Evolutionary conservation across 2,329 filamentous ascomycete species (phyloP).

Genomic region (Cytospora piceicola): DNA sequence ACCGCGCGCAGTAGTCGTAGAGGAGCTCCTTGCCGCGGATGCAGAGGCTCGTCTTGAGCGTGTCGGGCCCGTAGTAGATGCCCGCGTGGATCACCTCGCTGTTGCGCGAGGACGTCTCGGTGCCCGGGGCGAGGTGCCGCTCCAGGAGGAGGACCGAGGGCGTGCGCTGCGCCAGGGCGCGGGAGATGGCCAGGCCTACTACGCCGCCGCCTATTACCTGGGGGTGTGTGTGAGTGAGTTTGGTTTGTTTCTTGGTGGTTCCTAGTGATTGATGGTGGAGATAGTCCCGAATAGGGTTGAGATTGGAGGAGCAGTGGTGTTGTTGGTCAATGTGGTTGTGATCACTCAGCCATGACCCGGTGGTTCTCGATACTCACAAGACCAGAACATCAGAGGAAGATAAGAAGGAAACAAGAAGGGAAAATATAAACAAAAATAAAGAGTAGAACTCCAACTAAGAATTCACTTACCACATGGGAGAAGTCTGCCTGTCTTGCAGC

Average conservation of each 20-base stretch:
- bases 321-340: background rate
- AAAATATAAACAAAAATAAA: too few relatives aligned
- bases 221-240: conserved; percentile 2
- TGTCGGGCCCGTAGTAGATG: conserved; percentile 79
- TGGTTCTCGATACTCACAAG: background rate
- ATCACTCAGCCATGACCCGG: background rate
- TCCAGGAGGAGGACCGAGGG: conserved; percentile 79
- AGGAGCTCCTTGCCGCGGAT: conserved; percentile 75
- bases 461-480: conserved; percentile 48
- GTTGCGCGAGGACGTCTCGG: conserved; percentile 87
- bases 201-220: conserved; percentile 65
- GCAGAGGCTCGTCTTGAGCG: conserved; percentile 84
- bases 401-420: too few relatives aligned
- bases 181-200: conserved; percentile 79
- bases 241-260: background rate
- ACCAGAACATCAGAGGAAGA: background rate
- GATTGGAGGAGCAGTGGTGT: conserved; percentile 19
- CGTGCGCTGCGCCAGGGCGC: conserved; percentile 63
- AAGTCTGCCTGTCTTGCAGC: conserved; percentile 45
- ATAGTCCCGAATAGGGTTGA: background rate
- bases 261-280: background rate
- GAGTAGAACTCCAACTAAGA: too few relatives aligned
- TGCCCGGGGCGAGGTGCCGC: conserved; percentile 74
- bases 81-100: conserved; percentile 97
- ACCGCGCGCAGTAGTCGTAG: conserved; percentile 73